Conservation (phyloP, 1,284 basidiomycete species). For the Heliocybe sulcata region DNA sequence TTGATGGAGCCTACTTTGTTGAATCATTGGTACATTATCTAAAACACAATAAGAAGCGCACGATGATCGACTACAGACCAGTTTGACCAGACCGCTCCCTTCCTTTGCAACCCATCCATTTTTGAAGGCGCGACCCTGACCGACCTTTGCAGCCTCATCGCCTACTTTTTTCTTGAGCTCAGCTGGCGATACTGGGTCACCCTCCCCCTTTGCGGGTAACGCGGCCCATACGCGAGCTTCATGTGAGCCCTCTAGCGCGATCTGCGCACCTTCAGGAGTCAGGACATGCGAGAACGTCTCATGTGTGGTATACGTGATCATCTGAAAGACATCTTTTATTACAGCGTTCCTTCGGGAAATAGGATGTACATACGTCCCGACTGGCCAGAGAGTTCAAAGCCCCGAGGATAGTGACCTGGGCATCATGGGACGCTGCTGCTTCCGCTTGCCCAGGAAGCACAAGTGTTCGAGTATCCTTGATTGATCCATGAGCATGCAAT, state of each 20-base stretch:
- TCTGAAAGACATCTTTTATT: constrained; percentile 42
- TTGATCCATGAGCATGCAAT: constrained; percentile 50
- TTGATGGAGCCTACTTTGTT: constrained; percentile 42
- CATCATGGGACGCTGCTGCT: constrained; percentile 58
- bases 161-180: constrained; percentile 74
- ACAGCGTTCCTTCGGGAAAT: constrained; percentile 4
- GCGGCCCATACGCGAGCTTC: constrained; percentile 89
- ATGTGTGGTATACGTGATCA: constrained; percentile 79
- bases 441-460: constrained; percentile 56
- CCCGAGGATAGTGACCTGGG: constrained; percentile 78
- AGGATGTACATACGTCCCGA: constrained; percentile 63
- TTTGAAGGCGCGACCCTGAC: constrained; percentile 95
- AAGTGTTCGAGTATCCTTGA: constrained; percentile 73
- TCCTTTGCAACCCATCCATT: constrained; percentile 96
- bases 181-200: constrained; percentile 54
- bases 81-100: constrained; percentile 80
- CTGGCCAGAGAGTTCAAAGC: constrained; percentile 84
- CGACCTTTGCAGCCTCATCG: constrained; percentile 81
- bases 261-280: constrained; percentile 77
- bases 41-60: constrained; percentile 2
- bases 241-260: constrained; percentile 81
- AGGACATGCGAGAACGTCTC: constrained; percentile 70
- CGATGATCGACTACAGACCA: constrained; percentile 44
- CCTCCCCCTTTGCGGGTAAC: constrained; percentile 67
- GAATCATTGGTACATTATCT: neutral